Base-by-base conservation (phyloP, 169 alveolate species). In the Plasmodium inui region DNA sequence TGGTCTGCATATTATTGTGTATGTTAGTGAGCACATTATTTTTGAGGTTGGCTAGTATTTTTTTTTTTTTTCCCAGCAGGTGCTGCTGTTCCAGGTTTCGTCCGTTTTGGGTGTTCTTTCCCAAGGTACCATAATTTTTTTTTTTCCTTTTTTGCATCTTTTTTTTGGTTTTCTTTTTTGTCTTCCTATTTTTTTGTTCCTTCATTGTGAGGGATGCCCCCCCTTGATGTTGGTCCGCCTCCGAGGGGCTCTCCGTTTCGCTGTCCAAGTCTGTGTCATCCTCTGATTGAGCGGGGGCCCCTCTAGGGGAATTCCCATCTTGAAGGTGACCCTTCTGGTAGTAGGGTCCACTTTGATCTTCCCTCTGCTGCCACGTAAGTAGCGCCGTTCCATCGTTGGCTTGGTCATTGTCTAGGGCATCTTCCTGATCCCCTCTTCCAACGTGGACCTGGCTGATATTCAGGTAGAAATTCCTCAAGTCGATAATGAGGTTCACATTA, bases 401-500 rank as follows among this genome's bases (percentile, higher is more conserved):
- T 28, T 50, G 50, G 37, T 30, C 41, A 30, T 30, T 46, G 6
- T 74, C 37, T 8, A 14, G 74, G 22, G 7, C 34, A 86, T 53
- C 17, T 10, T 17, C 61, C 30, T 28, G 26, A 12, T 30, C 0
- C 12, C 19, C n/a, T 50, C 57, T 46, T 3, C 79, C 79, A 72
- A 28, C 37, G 0, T 37, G 10, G 10, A 39, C 34, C 3, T 84
- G 92, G 1, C 53, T 82, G 3, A 26, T 28, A 19, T 37, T 71
- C 17, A 84, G 22, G 53, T 80, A 55, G 39, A 78, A 89, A 3
- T 89, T 55, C 37, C 37, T 89, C 72, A 89, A 41, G 67, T 89
- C 89, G 19, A 79, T 89, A 26, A 89, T 89, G 2, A 89, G 61
- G 46, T 89, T 89, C 0, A 89, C 89, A 79, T 89, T 89, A 28